These are phyloP conservation scores for Metarhizium brunneum DNA, from an alignment of 2,329 filamentous ascomycete species.

Conservation along the genomic window DNA sequence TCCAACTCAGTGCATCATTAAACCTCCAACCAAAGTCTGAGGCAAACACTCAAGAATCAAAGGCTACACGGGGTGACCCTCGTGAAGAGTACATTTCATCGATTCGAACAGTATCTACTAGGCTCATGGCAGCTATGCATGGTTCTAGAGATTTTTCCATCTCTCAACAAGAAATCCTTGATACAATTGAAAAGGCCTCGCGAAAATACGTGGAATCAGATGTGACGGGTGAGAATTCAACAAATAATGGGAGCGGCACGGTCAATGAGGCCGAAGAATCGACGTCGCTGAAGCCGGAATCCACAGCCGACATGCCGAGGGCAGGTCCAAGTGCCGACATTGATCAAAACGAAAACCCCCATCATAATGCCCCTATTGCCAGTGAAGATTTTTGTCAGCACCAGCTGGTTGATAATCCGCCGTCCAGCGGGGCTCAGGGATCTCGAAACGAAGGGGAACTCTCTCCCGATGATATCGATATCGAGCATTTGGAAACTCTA, in stretches of 20 bases:
- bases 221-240: neutral
- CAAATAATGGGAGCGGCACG: neutral
- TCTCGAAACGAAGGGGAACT: conserved; percentile 12
- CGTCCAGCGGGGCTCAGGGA: neutral
- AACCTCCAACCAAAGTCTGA: conserved; percentile 9
- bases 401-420: neutral
- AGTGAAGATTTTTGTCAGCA: neutral
- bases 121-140: conserved; percentile 32
- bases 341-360: neutral
- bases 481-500: conserved; percentile 27
- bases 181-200: conserved; percentile 41
- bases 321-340: no score
- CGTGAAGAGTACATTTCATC: conserved; percentile 19
- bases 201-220: conserved; percentile 36
- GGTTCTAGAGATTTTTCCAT: conserved; percentile 24
- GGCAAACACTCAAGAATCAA: conserved; percentile 13
- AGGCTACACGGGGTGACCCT: conserved; percentile 13
- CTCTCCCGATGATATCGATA: conserved; percentile 40
- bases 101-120: conserved; percentile 31
- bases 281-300: neutral
- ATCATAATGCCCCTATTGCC: neutral
- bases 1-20: conserved; percentile 15
- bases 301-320: neutral
- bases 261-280: neutral
- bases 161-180: conserved; percentile 37